phyloP scores from a whole-genome alignment of 163 green algal genomes.

The Chloromonas sp. region DNA sequence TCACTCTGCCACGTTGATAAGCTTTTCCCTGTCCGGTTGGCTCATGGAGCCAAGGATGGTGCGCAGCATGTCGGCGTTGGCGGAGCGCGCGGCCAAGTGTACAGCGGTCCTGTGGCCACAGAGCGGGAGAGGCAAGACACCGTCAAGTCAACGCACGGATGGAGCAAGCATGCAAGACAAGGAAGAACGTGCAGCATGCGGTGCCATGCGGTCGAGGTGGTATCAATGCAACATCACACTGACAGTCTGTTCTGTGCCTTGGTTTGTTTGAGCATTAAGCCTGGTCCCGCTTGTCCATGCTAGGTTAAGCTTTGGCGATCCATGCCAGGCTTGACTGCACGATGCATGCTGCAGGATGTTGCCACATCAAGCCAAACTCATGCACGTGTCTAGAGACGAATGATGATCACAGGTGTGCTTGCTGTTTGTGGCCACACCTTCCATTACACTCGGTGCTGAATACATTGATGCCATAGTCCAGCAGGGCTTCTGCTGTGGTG shows the following conservation, averaged over 20 bases:
- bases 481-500: neutral
- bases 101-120: conserved; percentile 32
- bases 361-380: neutral
- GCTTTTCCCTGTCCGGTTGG: conserved; percentile 11
- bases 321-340: neutral
- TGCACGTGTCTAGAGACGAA: neutral
- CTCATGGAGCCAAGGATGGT: conserved; percentile 24
- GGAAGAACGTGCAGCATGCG: neutral
- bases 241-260: neutral
- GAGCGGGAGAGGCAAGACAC: neutral
- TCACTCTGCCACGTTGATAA: conserved; percentile 38
- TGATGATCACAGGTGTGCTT: neutral
- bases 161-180: neutral
- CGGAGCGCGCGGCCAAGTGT: conserved; percentile 35
- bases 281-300: no score
- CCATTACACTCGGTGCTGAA: conserved; percentile 33
- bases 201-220: neutral
- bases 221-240: neutral
- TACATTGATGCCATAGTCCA: conserved; percentile 19
- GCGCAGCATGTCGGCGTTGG: conserved; percentile 33
- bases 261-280: no score
- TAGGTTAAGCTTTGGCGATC: no score
- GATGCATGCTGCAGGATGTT: neutral
- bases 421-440: conserved; percentile 10
- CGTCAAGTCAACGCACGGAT: no score